Evolutionary conservation across 192 early-diverging fungal genomes (phyloP), one percentile per base, ranked within the genome.

Genomic region (Neocallimastix lanati): DNA sequence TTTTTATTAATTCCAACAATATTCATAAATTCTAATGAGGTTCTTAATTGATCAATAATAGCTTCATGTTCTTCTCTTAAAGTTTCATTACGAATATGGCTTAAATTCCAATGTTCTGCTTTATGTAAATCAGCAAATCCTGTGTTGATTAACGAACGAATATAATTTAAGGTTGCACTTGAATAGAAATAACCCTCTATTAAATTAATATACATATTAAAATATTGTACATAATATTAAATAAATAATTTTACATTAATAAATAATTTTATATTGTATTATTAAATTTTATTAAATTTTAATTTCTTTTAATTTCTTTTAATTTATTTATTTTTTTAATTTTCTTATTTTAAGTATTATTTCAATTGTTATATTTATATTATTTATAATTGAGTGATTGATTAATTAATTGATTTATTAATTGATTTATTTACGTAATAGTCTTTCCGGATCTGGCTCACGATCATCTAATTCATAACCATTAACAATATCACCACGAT

Each of bases 401-500:
- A n/a, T n/a, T n/a, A n/a, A n/a, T n/a, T n/a, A n/a, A n/a, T n/a
- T n/a, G n/a, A n/a, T n/a, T n/a, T n/a, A n/a, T n/a, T n/a, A n/a
- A n/a, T n/a, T n/a, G n/a, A n/a, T n/a, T 21, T 67, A 9, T 9
- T 88, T 90, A 88, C 88, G 86, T 13, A 97, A 82, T 38, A 99
- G 88, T n/a, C 96, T 87, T 81, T 96, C 91, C 76, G 97, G 97
- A 83, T 99, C 95, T 21, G 97, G 95, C 27, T 86, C 91, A 76
- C 97, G 91, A 77, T 96, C 92, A 30, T 80, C 83, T 25, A 94
- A 91, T 76, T 94, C 94, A 80, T 92, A 96, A 78, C 97, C 95
- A 87, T 99, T 99, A 77, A 99, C 94, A 86, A 97, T 98, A 87
- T 98, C 97, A 78, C 97, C 97, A 78, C 97, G 91, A 89, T 93